phyloP scores from a whole-genome alignment of 495 filamentous ascomycete species.

The Sabuloglossum arenarium region DNA sequence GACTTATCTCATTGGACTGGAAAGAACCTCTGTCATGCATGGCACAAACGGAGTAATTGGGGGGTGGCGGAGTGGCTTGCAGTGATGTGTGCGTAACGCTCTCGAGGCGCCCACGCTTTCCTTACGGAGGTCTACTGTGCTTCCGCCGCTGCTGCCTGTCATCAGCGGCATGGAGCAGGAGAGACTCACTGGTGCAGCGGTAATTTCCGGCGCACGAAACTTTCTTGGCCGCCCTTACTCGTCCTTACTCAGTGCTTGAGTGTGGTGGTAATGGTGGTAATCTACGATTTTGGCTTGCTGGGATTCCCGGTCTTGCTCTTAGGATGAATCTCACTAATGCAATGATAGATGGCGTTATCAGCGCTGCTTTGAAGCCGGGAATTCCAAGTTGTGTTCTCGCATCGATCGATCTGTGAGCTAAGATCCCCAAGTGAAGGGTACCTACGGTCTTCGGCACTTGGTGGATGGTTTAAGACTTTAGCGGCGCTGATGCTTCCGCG shows the following conservation, averaged over 20 bases:
- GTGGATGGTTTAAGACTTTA: neutral
- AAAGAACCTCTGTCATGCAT: neutral
- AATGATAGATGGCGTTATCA: neutral
- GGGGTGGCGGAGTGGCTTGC: neutral
- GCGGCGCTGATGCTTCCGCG: neutral
- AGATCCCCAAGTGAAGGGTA: neutral
- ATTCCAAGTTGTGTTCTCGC: neutral
- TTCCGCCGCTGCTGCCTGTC: constrained; percentile 1
- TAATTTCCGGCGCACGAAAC: neutral
- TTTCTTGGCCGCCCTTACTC: neutral
- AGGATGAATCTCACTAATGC: neutral
- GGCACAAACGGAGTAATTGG: neutral
- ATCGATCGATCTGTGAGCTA: neutral
- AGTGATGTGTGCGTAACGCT: neutral
- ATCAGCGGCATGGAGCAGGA: neutral
- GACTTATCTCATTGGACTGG: neutral
- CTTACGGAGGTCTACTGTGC: neutral
- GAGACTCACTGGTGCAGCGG: neutral
- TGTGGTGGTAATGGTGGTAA: neutral
- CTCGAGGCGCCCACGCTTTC: neutral
- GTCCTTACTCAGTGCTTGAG: neutral
- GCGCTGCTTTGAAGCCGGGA: neutral
- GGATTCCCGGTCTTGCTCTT: neutral
- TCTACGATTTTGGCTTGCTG: neutral
- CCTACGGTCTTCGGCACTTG: neutral